Evolutionary conservation across 2,329 filamentous ascomycete species (phyloP), one percentile per base, ranked within the genome.

Genomic region (Diplodia sapinea): DNA sequence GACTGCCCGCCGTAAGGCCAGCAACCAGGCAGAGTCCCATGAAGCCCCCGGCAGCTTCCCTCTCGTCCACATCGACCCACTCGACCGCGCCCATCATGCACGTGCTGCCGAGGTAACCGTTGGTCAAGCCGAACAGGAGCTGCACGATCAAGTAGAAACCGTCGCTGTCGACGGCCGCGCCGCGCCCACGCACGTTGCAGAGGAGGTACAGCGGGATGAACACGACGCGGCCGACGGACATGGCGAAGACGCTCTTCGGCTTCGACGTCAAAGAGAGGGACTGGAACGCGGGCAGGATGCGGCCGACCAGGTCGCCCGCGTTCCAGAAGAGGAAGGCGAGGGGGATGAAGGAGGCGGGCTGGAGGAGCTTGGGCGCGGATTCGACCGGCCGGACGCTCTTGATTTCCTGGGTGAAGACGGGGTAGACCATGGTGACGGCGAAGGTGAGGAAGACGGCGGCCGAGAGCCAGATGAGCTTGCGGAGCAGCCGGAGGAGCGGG

Each of bases 311-410:
- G 76, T 98, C 95, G 52, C 95, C 95, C 2, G 90, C 77, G 76
- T 98, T 99, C 95, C 95, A 99, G 76, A 95, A 87, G 69, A 98
- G 87, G 79, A 98, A 96, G 3, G 87, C 93, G 0, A 97, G 84
- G 0, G 95, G 94, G 68, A 98, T 94, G 77, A 98, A 99, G 17
- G 90, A 88, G 0, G 88, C 84, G 0, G 92, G 88, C 64, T 88
- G 87, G 71, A 96, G 87, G 17, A 96, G 80, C 17, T 84, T 80
- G 13, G 85, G 81, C 8, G 57, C 57, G 13, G 86, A 83, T 70
- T 79, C 70, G 72, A 76, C 57, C 9, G 79, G 74, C 4, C 75
- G 78, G 29, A 82, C 78, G 66, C 75, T 83, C 68, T 74, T 73
- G 61, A 84, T 84, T 66, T 79, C 77, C 61, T 81, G 79, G 0